These are phyloP conservation scores for Blastobotrys apis DNA, from an alignment of 1,139 yeast species.

Conservation along the genomic window DNA sequence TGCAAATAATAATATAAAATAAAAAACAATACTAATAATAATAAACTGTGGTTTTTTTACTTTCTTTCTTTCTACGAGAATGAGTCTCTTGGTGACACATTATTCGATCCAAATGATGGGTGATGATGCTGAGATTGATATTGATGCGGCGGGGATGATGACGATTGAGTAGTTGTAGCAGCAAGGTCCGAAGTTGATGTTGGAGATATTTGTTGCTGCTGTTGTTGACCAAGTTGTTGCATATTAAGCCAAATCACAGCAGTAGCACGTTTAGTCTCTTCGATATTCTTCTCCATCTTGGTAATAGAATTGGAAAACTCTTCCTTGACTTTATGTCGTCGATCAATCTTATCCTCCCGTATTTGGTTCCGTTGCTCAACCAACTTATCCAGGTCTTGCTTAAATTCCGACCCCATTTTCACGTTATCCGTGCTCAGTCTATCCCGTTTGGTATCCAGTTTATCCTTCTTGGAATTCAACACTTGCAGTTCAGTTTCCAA, in stretches of 20 bases:
- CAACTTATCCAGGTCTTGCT: constrained; percentile 17
- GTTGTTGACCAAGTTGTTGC: constrained; percentile 11
- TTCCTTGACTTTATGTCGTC: constrained; percentile 27
- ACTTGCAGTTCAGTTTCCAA: constrained; percentile 23
- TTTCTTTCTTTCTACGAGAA: too few relatives aligned
- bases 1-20: neutral
- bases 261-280: constrained; percentile 25
- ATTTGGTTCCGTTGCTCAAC: constrained; percentile 19
- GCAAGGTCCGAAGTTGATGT: neutral
- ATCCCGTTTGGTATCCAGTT: constrained; percentile 23
- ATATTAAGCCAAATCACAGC: constrained; percentile 10
- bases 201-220: neutral
- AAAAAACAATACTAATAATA: neutral
- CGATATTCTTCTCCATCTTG: constrained; percentile 34
- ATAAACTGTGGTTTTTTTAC: too few relatives aligned
- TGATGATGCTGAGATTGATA: neutral
- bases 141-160: neutral
- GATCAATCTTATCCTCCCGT: constrained; percentile 22
- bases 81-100: constrained; percentile 8
- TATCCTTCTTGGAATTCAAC: constrained; percentile 25
- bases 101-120: constrained; percentile 5
- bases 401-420: constrained; percentile 21
- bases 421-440: constrained; percentile 16
- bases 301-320: constrained; percentile 36
- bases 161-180: neutral